Evolutionary conservation across 2,329 filamentous ascomycete genomes (phyloP), one percentile per base, ranked within the genome.

Genomic region (Triangularia verruculosa): DNA sequence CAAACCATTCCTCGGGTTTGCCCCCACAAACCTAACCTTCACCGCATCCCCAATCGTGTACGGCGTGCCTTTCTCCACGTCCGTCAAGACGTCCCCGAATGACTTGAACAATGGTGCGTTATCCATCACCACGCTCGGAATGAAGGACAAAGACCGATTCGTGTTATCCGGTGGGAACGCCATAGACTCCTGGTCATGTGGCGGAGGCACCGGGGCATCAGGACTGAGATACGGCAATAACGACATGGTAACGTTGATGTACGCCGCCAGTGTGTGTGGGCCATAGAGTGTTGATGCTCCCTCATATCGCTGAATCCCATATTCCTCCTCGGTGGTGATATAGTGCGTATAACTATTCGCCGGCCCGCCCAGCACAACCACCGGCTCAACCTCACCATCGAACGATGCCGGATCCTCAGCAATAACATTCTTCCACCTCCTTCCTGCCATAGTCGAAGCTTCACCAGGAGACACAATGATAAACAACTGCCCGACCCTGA

Each of bases 271-370:
- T 0, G 92, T 91, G 75, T 93, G 87, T 1, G 85, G 90, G 0
- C 94, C 94, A 74, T 91, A 95, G 1, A 98, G 85, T 0, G 94
- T 98, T 6, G 90, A 94, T 0, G 92, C 94, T n/a, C 93, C 94
- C 78, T 98, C 94, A 77, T 97, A 97, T 9, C 94, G 89, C 78
- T 97, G 94, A 54, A 95, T 81, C 12, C 77, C 75, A 74, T 94
- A 96, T 75, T 96, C 92, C 74, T 95, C 90, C 68, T 88, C 84
- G 0, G 92, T 93, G 13, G 89, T 78, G 71, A 92, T 90, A 76
- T 93, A 93, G 76, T 93, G 90, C 2, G 91, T 88, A 75, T 98
- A 98, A 64, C 86, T 93, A 74, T 98, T 98, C 58, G 92, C 92
- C 0, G 94, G 93, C 0, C 91, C 93, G 25, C 93, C 92, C 0